Percentiles rank a stretch among this genome's conserved stretches.
phyloP scores from a whole-genome alignment of 768 basidiomycete genomes.

The Phlebiopsis gigantea region DNA sequence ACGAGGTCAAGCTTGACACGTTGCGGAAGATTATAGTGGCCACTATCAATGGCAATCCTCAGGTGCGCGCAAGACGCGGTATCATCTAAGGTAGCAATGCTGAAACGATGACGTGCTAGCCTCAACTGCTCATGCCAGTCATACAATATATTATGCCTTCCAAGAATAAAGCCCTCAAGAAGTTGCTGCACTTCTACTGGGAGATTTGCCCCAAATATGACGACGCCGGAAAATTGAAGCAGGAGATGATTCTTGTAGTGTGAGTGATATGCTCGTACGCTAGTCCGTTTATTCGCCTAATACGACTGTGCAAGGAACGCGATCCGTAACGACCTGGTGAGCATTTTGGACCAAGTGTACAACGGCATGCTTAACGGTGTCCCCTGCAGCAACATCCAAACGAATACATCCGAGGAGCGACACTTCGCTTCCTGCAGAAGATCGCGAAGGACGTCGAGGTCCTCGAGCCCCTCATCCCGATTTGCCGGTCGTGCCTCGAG shows the following conservation, averaged over 20 bases:
- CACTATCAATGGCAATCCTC: constrained; percentile 91
- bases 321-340: constrained; percentile 92
- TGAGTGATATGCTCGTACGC: constrained; percentile 36
- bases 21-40: constrained; percentile 90
- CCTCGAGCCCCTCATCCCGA: constrained; percentile 92
- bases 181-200: constrained; percentile 93
- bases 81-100: background rate
- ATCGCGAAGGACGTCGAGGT: constrained; percentile 89
- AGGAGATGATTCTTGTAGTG: constrained; percentile 99
- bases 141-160: constrained; percentile 98
- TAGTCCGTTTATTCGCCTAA: background rate
- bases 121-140: constrained; percentile 93
- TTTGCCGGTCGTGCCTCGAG: constrained; percentile 89
- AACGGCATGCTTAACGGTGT: background rate
- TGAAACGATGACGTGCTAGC: constrained; percentile 38
- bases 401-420: constrained; percentile 98
- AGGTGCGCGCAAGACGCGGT: constrained; percentile 45
- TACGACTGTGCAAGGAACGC: constrained; percentile 60
- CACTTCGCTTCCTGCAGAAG: constrained; percentile 93
- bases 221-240: constrained; percentile 94
- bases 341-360: constrained; percentile 25
- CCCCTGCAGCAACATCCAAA: constrained; percentile 91
- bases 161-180: constrained; percentile 94
- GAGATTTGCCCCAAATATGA: constrained; percentile 98
- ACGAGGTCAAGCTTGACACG: constrained; percentile 95